These are phyloP conservation scores for Saksenaea vasiformis DNA, from an alignment of 371 early-diverging fungal genomes.

Conservation along the genomic window DNA sequence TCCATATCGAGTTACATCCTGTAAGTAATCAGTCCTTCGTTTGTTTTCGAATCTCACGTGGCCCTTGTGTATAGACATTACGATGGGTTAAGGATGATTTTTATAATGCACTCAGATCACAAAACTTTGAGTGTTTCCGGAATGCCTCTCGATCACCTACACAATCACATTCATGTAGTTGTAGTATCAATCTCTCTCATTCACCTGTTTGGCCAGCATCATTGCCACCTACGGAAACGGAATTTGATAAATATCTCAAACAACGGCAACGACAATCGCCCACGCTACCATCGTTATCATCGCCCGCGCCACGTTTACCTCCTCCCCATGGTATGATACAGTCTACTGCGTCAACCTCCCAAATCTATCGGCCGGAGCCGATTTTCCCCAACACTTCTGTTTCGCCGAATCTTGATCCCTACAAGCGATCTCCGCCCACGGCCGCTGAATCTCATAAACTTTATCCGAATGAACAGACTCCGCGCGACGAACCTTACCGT, in stretches of 20 bases:
- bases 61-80: slow-evolving; percentile 17
- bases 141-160: slow-evolving; percentile 20
- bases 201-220: slow-evolving; percentile 13
- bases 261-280: slow-evolving; percentile 25
- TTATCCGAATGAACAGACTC: slow-evolving; percentile 4
- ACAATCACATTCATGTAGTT: slow-evolving; percentile 28
- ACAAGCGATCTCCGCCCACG: slow-evolving; percentile 1
- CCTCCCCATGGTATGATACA: background rate
- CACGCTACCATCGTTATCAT: slow-evolving; percentile 19
- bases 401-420: slow-evolving; percentile 5
- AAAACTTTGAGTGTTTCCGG: slow-evolving; percentile 35
- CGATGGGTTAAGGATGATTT: slow-evolving; percentile 47
- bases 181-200: slow-evolving; percentile 14
- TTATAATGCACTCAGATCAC: slow-evolving; percentile 35
- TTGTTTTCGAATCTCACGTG: background rate
- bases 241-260: slow-evolving; percentile 32
- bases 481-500: slow-evolving; percentile 4
- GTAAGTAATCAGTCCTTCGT: slow-evolving; percentile 22
- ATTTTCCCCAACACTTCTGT: slow-evolving; percentile 23
- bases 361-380: slow-evolving; percentile 40
- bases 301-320: background rate
- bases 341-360: background rate
- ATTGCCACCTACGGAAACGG: slow-evolving; percentile 19
- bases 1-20: slow-evolving; percentile 42
- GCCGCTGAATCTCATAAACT: slow-evolving; percentile 1